Conservation (phyloP, 768 basidiomycete genomes). For the Neoboletus brunneissimus region DNA sequence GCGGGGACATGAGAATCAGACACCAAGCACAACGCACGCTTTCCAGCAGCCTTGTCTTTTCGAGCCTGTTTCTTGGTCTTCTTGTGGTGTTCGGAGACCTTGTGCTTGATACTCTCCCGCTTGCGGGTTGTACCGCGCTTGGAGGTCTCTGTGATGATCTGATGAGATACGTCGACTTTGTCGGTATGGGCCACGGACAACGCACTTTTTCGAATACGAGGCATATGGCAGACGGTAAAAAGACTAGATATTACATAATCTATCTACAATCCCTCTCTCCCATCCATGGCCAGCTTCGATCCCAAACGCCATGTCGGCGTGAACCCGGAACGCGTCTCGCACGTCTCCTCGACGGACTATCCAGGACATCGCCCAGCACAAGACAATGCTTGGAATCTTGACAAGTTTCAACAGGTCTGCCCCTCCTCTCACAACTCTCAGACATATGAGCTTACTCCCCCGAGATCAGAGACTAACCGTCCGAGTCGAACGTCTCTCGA, state of each 20-base stretch:
- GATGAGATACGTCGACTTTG: background rate
- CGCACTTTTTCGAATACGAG: slow-evolving; percentile 69
- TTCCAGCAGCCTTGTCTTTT: slow-evolving; percentile 77
- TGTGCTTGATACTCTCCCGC: slow-evolving; percentile 69
- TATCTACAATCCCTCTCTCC: background rate
- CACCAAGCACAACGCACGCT: slow-evolving; percentile 50
- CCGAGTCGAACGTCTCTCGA: slow-evolving; percentile 74
- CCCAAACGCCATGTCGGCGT: slow-evolving; percentile 62
- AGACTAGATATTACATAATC: slow-evolving; percentile 19
- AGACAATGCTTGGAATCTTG: slow-evolving; percentile 81
- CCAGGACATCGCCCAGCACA: slow-evolving; percentile 87
- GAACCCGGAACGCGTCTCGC: slow-evolving; percentile 63
- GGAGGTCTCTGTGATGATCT: slow-evolving; percentile 64
- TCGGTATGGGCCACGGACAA: background rate
- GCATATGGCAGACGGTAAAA: slow-evolving; percentile 36
- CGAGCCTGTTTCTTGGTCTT: slow-evolving; percentile 74
- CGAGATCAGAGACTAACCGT: slow-evolving; percentile 63
- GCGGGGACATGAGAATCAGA: background rate
- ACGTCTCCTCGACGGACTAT: slow-evolving; percentile 87
- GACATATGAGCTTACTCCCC: background rate
- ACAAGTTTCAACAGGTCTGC: slow-evolving; percentile 72
- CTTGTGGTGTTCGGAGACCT: slow-evolving; percentile 71
- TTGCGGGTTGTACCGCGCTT: slow-evolving; percentile 74
- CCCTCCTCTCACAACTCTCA: background rate
- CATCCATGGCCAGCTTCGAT: slow-evolving; percentile 28